Conservation (phyloP, 345 rosid species). For the Populus pruinosa region DNA sequence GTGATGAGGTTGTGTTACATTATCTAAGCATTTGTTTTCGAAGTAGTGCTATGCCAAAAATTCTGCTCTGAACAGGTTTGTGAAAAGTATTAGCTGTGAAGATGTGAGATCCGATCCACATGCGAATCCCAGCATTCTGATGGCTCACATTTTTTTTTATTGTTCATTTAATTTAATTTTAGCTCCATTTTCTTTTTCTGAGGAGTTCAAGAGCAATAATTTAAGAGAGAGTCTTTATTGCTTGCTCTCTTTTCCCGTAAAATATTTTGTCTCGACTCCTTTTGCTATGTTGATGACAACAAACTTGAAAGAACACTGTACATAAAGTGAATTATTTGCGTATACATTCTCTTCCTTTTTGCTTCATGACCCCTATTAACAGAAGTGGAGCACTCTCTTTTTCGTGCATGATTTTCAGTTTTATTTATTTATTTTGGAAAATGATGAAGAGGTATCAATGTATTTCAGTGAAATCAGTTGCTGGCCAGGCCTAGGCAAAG, state of each 20-base stretch:
- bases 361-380: not conserved
- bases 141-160: not conserved
- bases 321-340: not conserved
- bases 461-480: not conserved
- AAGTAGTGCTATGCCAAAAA: not conserved
- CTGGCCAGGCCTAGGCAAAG: not conserved
- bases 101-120: not conserved
- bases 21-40: not conserved
- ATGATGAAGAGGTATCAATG: not conserved
- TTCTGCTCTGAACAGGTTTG: not conserved
- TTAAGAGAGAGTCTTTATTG: not conserved
- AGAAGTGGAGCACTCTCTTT: not conserved
- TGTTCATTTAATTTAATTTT: not conserved
- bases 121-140: not conserved
- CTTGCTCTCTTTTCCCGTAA: not conserved
- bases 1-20: not conserved
- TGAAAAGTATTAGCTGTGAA: not conserved
- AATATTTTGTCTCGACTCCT: not conserved
- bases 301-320: not conserved
- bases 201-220: not conserved
- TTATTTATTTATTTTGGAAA: not conserved
- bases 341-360: not conserved
- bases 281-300: not conserved
- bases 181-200: not conserved
- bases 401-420: not conserved